These are phyloP conservation scores for Rhizopogon rudus DNA, from an alignment of 768 basidiomycete genomes.

Conservation along the genomic window DNA sequence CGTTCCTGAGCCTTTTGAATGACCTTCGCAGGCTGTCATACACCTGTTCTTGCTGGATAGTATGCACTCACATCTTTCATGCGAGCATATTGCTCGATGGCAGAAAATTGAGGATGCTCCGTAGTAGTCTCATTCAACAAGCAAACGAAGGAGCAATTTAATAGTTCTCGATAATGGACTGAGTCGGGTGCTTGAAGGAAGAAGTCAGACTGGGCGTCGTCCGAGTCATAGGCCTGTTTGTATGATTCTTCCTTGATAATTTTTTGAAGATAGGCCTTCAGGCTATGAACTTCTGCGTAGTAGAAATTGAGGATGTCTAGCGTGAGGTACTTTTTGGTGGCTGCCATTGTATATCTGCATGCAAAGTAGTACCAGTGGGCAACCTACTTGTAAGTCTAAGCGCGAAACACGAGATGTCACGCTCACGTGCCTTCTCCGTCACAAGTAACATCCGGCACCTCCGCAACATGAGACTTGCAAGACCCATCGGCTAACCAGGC, in stretches of 20 bases:
- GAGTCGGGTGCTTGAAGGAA: constrained; percentile 18
- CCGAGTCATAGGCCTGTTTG: constrained; percentile 3
- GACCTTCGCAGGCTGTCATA: constrained; percentile 33
- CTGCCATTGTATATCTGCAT: background rate
- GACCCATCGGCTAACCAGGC: too few species aligned
- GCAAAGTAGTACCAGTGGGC: background rate
- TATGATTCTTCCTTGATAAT: constrained; percentile 25
- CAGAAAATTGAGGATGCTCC: constrained; percentile 20
- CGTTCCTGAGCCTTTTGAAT: constrained; percentile 57
- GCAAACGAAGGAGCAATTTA: constrained; percentile 46
- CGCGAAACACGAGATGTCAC: too few species aligned
- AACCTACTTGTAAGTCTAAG: background rate
- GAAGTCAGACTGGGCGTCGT: constrained; percentile 4
- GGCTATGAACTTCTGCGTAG: constrained; percentile 34
- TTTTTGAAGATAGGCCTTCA: constrained; percentile 35
- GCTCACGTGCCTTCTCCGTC: too few species aligned
- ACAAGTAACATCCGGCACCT: too few species aligned
- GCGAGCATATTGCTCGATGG: constrained; percentile 37
- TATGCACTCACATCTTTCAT: constrained; percentile 47
- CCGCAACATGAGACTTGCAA: too few species aligned
- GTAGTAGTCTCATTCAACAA: constrained; percentile 18
- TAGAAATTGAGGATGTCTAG: constrained; percentile 37
- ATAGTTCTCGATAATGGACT: constrained; percentile 27
- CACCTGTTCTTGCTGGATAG: background rate
- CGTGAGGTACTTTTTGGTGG: constrained; percentile 12